phyloP scores from a whole-genome alignment of 169 alveolate genomes.

The Plasmodium adleri region DNA sequence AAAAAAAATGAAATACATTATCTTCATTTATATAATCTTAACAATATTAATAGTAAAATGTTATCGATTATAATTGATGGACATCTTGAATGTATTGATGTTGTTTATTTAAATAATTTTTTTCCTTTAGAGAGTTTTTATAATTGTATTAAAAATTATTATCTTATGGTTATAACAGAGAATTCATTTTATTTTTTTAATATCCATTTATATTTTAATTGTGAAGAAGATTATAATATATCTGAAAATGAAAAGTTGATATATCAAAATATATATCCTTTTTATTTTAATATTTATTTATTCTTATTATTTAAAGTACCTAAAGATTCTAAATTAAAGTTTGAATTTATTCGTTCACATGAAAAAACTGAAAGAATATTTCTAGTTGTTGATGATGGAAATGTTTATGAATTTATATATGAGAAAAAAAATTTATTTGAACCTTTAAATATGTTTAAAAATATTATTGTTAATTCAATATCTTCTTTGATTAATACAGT shows the following conservation, averaged over 20 bases:
- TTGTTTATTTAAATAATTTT: conserved; percentile 23
- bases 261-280: conserved; percentile 55
- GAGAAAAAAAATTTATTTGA: conserved; percentile 35
- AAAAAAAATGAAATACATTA: conserved; percentile 12
- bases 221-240: conserved; percentile 66
- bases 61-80: conserved; percentile 42
- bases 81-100: conserved; percentile 49
- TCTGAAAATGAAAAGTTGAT: conserved; percentile 34
- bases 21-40: conserved; percentile 52
- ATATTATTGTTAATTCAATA: conserved; percentile 8
- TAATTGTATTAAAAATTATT: conserved; percentile 46
- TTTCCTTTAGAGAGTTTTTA: conserved; percentile 63
- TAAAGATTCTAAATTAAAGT: conserved; percentile 9
- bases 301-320: conserved; percentile 31
- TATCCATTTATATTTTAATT: conserved; percentile 64
- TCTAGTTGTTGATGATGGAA: conserved; percentile 47
- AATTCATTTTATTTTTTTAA: conserved; percentile 51
- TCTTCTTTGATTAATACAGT: conserved; percentile 15
- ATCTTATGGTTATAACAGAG: conserved; percentile 46
- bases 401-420: conserved; percentile 47
- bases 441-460: conserved; percentile 30
- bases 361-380: conserved; percentile 63
- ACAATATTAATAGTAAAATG: conserved; percentile 29
- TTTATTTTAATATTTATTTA: conserved; percentile 63
- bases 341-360: conserved; percentile 11